These are phyloP conservation scores for Aspergillus puulaauensis DNA, from an alignment of 2,329 filamentous ascomycete genomes.

Conservation along the genomic window DNA sequence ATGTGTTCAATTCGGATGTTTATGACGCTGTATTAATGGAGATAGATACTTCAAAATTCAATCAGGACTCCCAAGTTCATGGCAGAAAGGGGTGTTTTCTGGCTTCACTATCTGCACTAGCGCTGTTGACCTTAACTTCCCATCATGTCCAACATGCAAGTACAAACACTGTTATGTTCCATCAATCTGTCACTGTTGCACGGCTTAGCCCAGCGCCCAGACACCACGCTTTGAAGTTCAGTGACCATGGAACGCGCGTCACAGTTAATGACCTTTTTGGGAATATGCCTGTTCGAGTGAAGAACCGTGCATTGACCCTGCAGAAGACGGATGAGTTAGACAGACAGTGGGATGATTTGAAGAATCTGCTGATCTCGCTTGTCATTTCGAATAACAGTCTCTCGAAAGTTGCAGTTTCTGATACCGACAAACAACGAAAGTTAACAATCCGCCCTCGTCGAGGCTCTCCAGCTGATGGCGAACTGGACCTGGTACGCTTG, in stretches of 20 bases:
- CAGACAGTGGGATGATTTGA: slow-evolving; percentile 66
- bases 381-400: slow-evolving; percentile 67
- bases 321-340: slow-evolving; percentile 54
- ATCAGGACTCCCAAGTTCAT: slow-evolving; percentile 50
- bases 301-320: slow-evolving; percentile 64
- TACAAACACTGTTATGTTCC: slow-evolving; percentile 66
- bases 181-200: slow-evolving; percentile 66
- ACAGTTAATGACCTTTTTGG: slow-evolving; percentile 81
- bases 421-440: slow-evolving; percentile 44
- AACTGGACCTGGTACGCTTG: slow-evolving; percentile 33
- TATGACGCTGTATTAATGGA: neutral
- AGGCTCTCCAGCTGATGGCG: neutral
- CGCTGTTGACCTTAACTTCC: slow-evolving; percentile 74
- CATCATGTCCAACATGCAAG: slow-evolving; percentile 52
- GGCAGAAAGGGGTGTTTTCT: slow-evolving; percentile 75
- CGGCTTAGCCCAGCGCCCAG: slow-evolving; percentile 62
- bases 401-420: slow-evolving; percentile 60
- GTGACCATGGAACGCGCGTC: slow-evolving; percentile 71
- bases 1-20: slow-evolving; percentile 15
- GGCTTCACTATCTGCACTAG: slow-evolving; percentile 71
- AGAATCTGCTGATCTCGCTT: slow-evolving; percentile 59
- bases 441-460: slow-evolving; percentile 30
- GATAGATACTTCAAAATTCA: slow-evolving; percentile 76
- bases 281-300: slow-evolving; percentile 85
- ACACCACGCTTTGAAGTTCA: slow-evolving; percentile 57